phyloP scores from a whole-genome alignment of 106 monocot species.

The Apostasia ramifera region DNA sequence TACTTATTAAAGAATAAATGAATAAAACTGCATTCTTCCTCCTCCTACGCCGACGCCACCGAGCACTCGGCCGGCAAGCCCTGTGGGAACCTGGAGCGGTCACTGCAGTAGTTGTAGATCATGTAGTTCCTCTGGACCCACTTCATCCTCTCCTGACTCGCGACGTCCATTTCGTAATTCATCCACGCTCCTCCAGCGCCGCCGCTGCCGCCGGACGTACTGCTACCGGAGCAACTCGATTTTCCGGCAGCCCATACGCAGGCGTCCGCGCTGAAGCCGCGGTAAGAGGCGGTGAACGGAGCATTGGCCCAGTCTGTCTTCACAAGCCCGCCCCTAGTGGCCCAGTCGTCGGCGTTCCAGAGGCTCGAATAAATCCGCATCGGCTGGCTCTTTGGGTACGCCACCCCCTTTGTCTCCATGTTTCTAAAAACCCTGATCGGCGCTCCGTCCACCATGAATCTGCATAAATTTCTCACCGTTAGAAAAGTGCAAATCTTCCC shows the following conservation, averaged over 20 bases:
- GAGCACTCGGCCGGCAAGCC: slow-evolving; percentile 1
- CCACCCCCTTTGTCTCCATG: background rate
- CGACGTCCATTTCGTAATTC: slow-evolving; percentile 3
- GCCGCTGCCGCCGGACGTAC: background rate
- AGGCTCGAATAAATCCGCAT: slow-evolving; percentile 22
- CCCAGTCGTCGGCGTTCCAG: slow-evolving; percentile 25
- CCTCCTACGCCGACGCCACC: background rate
- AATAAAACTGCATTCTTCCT: too few species aligned
- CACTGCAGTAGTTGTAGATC: slow-evolving; percentile 19
- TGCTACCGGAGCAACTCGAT: background rate
- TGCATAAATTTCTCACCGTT: background rate
- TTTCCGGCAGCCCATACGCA: slow-evolving; percentile 1
- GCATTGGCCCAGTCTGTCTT: slow-evolving; percentile 21
- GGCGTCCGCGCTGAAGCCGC: slow-evolving; percentile 8
- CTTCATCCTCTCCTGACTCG: background rate
- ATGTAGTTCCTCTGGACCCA: slow-evolving; percentile 16
- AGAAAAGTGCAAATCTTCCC: background rate
- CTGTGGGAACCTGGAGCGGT: slow-evolving; percentile 7
- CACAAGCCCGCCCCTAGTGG: slow-evolving; percentile 16
- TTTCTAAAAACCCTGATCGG: slow-evolving; percentile 16
- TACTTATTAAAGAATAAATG: too few species aligned
- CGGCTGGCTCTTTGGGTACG: slow-evolving; percentile 9
- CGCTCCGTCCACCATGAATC: slow-evolving; percentile 16
- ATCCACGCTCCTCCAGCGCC: slow-evolving; percentile 1
- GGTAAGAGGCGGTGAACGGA: slow-evolving; percentile 23